Base-by-base conservation (phyloP, 305 asterid species). In the Striga hermonthica region DNA sequence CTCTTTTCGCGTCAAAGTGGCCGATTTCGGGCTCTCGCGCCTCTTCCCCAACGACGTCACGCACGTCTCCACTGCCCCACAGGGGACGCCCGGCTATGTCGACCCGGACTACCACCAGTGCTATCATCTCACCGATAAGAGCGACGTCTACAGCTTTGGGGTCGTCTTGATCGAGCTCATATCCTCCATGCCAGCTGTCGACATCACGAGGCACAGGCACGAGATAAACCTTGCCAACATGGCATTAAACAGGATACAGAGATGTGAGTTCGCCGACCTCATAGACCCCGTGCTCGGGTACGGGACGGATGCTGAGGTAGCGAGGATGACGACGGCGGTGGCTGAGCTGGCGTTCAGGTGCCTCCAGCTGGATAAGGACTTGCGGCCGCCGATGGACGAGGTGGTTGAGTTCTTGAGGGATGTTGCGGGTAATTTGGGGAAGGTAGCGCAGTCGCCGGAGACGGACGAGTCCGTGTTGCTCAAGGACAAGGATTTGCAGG, bases 11-110 rank as follows among this genome's bases (percentile, higher is more conserved):
- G 89, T 87, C 38, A 87, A 87, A 71, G 92, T 90, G 1, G 96
- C 96, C 0, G 97, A 90, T 71, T 90, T 90, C 6, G 97, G 95
- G 57, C 84, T 90, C 0, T 90, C 97, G 0, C 68, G 89, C n/a
- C 78, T 87, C 5, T 86, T 86, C 78, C 97, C 97, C 0, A 61
- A 0, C 0, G 75, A 88, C 16, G 89, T 74, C 64, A 90, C 84
- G 3, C 97, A 90, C 66, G 65, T 90, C 57, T 90, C 96, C 14
- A 90, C 97, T 0, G 92, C 95, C 41, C 97, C 97, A 4, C 97
- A 84, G 61, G 95, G 96, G 44, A 86, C 93, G 0, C 97, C 97
- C 0, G 96, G 96, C 2, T 90, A 87, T 35, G 91, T 90, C 3
- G 97, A 90, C 66, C 95, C 95, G 0, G 94, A 87, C 62, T 90